Percentiles rank a stretch among this genome's conserved stretches.
Conservation (phyloP, 805 yeast species). For the Clavispora vitiphila region DNA sequence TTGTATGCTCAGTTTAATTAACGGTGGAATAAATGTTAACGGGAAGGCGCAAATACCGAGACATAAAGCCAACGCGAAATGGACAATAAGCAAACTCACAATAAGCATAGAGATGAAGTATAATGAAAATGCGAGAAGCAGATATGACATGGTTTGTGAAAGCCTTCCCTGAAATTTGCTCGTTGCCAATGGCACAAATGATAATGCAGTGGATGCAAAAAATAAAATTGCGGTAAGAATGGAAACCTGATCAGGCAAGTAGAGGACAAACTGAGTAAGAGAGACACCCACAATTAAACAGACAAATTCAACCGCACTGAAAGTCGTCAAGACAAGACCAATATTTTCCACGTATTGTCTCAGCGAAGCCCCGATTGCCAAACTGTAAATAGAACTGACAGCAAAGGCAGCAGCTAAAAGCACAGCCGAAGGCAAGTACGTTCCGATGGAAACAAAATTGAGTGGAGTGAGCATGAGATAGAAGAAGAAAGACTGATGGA, state of each 20-base stretch:
- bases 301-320: conserved; percentile 23
- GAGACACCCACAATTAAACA: conserved; percentile 20
- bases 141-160: conserved; percentile 13
- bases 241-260: background rate
- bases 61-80: conserved; percentile 73
- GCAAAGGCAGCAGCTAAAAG: conserved; percentile 65
- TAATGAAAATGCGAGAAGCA: conserved; percentile 45
- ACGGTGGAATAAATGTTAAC: conserved; percentile 53
- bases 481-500: conserved; percentile 95
- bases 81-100: conserved; percentile 70
- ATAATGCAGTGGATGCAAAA: background rate
- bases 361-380: conserved; percentile 39
- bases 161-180: background rate
- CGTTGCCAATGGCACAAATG: background rate
- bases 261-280: conserved; percentile 21
- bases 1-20: conserved; percentile 14
- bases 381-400: conserved; percentile 56
- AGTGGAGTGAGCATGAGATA: conserved; percentile 76
- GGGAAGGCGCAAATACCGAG: conserved; percentile 75
- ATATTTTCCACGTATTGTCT: conserved; percentile 18
- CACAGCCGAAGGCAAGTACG: conserved; percentile 84
- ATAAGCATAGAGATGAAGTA: conserved; percentile 59
- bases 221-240: background rate
- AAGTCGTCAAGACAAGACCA: conserved; percentile 21
- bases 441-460: conserved; percentile 86